phyloP scores from a whole-genome alignment of 345 rosid species.

The Pugionium cornutum region DNA sequence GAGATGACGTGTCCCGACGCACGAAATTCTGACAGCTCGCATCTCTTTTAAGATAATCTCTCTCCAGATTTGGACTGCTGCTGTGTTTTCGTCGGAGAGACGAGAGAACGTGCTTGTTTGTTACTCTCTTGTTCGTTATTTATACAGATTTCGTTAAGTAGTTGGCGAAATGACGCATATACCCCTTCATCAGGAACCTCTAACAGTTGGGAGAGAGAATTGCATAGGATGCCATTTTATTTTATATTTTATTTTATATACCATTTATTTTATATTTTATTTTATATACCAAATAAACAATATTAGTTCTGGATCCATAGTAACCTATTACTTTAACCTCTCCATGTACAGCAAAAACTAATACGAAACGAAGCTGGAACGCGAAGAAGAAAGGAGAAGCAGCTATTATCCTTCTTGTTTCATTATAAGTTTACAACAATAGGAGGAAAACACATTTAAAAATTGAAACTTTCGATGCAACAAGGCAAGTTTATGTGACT shows the following conservation, averaged over 20 bases:
- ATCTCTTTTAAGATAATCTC: not conserved
- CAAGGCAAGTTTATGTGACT: constrained; percentile 9
- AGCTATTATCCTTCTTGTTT: constrained; percentile 10
- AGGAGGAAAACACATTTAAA: not conserved
- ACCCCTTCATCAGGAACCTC: not conserved
- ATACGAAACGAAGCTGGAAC: not conserved
- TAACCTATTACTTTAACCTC: no score
- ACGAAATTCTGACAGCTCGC: constrained; percentile 57
- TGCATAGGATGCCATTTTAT: no score
- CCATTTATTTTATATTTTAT: not conserved
- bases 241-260: no score
- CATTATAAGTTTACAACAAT: constrained; percentile 24
- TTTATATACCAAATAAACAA: not conserved
- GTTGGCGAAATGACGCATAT: constrained; percentile 20
- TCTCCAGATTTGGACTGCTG: constrained; percentile 7
- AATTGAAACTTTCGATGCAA: not conserved
- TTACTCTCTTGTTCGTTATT: constrained; percentile 18
- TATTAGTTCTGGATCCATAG: no score
- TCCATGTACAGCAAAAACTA: no score
- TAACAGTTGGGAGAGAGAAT: no score
- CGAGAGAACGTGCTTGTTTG: constrained; percentile 2
- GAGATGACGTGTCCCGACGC: constrained; percentile 55
- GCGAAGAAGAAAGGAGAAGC: no score
- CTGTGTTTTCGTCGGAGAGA: constrained; percentile 1
- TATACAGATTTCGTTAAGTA: not conserved